Percentiles rank a stretch among this genome's conserved stretches.
Evolutionary conservation across 1,139 yeast species (phyloP).

Genomic region (Saccharomyces hybrid): DNA sequence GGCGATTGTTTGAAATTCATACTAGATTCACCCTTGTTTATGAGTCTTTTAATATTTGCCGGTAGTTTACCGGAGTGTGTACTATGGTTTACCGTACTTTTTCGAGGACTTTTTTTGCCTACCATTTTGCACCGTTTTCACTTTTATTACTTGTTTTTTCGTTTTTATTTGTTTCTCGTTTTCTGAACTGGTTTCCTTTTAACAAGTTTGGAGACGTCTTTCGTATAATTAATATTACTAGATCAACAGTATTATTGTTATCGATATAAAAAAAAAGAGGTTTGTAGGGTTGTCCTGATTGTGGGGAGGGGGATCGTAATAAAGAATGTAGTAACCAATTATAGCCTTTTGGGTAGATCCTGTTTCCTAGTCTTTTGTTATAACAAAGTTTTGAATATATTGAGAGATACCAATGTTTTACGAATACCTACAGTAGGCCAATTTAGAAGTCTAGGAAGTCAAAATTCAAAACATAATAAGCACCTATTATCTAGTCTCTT

Average conservation of each 20-base stretch:
- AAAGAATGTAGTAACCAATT: background rate
- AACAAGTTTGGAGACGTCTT: background rate
- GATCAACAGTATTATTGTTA: background rate
- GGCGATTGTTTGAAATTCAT: background rate
- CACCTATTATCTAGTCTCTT: background rate
- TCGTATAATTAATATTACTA: background rate
- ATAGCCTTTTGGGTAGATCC: background rate
- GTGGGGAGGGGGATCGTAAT: background rate
- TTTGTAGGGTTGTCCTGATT: background rate
- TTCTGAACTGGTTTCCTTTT: background rate
- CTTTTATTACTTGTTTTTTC: background rate
- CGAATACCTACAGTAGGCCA: background rate
- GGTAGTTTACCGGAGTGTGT: constrained; percentile 21
- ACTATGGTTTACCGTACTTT: constrained; percentile 4
- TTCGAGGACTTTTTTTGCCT: constrained; percentile 23
- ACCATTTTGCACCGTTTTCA: constrained; percentile 12
- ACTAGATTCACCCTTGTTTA: constrained; percentile 7
- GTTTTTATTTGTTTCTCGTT: background rate
- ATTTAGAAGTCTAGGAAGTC: background rate
- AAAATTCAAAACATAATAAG: background rate
- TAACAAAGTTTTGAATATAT: background rate
- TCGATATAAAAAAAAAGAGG: background rate
- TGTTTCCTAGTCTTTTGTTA: background rate
- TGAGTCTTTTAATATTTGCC: constrained; percentile 12
- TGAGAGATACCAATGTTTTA: background rate